A percentile compares a stretch with the other conserved stretches of the same genome.
phyloP scores from a whole-genome alignment of 1,139 yeast species.

The Sugiyamaella neomexicana region DNA sequence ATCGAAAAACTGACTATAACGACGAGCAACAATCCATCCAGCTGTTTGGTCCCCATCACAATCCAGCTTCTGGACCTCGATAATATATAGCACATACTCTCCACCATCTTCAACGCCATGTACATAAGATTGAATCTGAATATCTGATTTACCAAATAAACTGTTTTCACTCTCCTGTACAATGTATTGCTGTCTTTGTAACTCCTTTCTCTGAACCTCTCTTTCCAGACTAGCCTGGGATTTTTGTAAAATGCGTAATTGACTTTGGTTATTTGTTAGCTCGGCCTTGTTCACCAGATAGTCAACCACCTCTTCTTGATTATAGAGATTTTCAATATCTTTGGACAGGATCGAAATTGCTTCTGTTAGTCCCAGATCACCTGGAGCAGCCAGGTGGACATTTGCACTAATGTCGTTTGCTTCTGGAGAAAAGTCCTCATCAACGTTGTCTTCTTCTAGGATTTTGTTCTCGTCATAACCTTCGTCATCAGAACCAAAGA shows the following conservation, averaged over 20 bases:
- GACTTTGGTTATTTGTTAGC: slow-evolving; percentile 69
- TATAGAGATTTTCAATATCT: slow-evolving; percentile 61
- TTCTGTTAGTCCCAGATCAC: slow-evolving; percentile 64
- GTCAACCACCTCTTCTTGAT: slow-evolving; percentile 62
- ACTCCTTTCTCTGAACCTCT: slow-evolving; percentile 69
- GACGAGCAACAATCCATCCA: slow-evolving; percentile 86
- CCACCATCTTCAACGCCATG: slow-evolving; percentile 53
- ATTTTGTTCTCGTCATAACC: slow-evolving; percentile 16
- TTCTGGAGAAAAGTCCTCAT: slow-evolving; percentile 5
- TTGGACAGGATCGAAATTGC: slow-evolving; percentile 57
- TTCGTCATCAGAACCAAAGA: slow-evolving; percentile 28
- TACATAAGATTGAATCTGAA: slow-evolving; percentile 66
- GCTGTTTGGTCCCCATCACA: slow-evolving; percentile 54
- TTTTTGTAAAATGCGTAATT: slow-evolving; percentile 63
- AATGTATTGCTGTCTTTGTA: slow-evolving; percentile 75
- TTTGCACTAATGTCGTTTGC: background rate
- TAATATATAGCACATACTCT: slow-evolving; percentile 67
- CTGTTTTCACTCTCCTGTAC: slow-evolving; percentile 84
- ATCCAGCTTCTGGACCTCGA: slow-evolving; percentile 65
- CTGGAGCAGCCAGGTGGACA: slow-evolving; percentile 60
- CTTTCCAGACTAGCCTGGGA: slow-evolving; percentile 65
- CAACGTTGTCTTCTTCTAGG: slow-evolving; percentile 6
- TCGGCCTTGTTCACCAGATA: slow-evolving; percentile 79
- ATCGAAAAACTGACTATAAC: slow-evolving; percentile 80
- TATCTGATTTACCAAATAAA: slow-evolving; percentile 66